These are phyloP conservation scores for Persicaria maculosa DNA, from an alignment of 148 eudicot species.

Conservation along the genomic window DNA sequence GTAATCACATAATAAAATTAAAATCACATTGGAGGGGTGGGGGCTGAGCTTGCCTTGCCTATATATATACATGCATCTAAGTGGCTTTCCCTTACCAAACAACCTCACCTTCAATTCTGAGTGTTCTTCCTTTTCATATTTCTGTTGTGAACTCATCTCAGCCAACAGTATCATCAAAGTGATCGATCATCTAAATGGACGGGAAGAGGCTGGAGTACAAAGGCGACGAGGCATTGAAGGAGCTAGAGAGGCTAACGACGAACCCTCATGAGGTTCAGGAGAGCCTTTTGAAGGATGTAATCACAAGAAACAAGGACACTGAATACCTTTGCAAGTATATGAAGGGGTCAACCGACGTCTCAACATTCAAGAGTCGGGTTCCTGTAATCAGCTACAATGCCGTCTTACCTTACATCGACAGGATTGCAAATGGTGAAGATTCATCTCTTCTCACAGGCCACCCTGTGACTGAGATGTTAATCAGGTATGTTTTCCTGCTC, in stretches of 20 bases:
- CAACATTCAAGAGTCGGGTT: constrained; percentile 35
- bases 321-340: constrained; percentile 54
- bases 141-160: neutral
- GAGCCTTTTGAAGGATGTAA: constrained; percentile 37
- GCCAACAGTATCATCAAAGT: neutral
- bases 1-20: too few relatives aligned
- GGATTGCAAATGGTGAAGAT: constrained; percentile 69
- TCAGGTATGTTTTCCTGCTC: constrained; percentile 39
- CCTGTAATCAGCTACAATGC: constrained; percentile 49
- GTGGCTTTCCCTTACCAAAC: too few relatives aligned
- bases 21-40: too few relatives aligned
- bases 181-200: neutral
- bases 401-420: constrained; percentile 53
- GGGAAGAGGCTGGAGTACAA: constrained; percentile 5
- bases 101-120: too few relatives aligned
- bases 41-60: too few relatives aligned
- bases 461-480: constrained; percentile 63
- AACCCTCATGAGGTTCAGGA: constrained; percentile 59
- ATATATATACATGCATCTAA: too few relatives aligned
- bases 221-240: constrained; percentile 43
- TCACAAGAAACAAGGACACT: constrained; percentile 41
- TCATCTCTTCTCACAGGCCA: constrained; percentile 52
- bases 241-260: constrained; percentile 48
- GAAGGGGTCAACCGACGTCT: constrained; percentile 34
- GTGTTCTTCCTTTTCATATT: too few relatives aligned